A percentile compares a stretch with the other conserved stretches of the same genome.
These are phyloP conservation scores for Termitomyces titanicus DNA, from an alignment of 768 basidiomycete species.

Conservation along the genomic window DNA sequence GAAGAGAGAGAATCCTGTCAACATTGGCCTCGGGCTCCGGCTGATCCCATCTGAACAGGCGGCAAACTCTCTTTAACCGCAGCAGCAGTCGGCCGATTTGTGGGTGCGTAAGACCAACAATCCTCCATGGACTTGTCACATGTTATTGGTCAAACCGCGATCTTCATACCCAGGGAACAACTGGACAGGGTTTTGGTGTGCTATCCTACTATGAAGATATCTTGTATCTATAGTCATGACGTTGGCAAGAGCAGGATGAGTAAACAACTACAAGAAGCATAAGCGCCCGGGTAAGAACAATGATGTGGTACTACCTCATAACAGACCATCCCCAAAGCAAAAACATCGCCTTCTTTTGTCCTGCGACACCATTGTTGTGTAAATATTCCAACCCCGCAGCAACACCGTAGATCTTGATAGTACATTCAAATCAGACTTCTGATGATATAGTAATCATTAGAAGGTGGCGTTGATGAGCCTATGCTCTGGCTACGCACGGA, in stretches of 20 bases:
- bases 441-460: conserved; percentile 5
- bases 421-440: conserved; percentile 3
- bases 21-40: no score
- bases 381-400: conserved; percentile 30
- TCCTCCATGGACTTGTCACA: background rate
- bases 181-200: background rate
- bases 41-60: background rate
- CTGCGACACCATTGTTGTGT: conserved; percentile 29
- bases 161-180: background rate
- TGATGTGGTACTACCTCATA: background rate
- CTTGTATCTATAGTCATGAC: background rate
- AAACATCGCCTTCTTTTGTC: background rate
- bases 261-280: background rate
- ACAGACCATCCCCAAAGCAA: background rate
- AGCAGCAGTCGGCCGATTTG: background rate
- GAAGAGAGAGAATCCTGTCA: background rate
- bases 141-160: background rate
- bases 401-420: conserved; percentile 26
- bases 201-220: background rate
- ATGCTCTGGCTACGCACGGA: no score
- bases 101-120: background rate
- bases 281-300: background rate
- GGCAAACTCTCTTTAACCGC: background rate
- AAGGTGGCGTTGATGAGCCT: conserved; percentile 7
- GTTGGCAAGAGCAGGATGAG: background rate